A percentile compares a stretch with the other conserved stretches of the same genome.
phyloP scores from a whole-genome alignment of 805 yeast genomes.

The Zygoascus flipseniorum region DNA sequence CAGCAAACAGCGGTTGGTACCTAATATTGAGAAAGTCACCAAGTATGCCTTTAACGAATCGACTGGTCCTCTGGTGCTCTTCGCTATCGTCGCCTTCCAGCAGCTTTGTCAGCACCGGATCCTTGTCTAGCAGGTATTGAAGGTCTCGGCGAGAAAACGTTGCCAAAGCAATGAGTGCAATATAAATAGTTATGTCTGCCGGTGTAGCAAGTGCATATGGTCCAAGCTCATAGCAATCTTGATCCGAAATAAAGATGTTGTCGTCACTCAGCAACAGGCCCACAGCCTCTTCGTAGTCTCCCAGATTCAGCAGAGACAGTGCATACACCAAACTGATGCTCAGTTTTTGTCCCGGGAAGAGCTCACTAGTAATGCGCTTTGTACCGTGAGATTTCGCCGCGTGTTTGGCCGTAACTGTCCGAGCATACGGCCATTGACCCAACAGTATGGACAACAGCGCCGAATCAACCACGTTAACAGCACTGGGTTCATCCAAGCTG shows the following conservation, averaged over 20 bases:
- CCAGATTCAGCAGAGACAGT: constrained; percentile 1
- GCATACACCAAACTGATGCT: not conserved
- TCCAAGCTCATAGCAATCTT: not conserved
- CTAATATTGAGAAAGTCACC: constrained; percentile 1
- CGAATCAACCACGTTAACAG: not conserved
- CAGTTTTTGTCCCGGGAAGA: not conserved
- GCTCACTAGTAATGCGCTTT: not conserved
- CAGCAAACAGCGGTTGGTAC: constrained; percentile 6
- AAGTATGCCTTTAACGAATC: constrained; percentile 1
- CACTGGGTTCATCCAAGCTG: not conserved
- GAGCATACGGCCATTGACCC: not conserved
- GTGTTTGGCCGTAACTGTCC: not conserved
- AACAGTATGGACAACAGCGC: not conserved
- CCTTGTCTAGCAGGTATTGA: constrained; percentile 11
- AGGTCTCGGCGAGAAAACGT: constrained; percentile 10
- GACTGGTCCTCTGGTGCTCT: not conserved
- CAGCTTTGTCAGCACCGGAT: constrained; percentile 5
- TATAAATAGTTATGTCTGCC: constrained; percentile 9
- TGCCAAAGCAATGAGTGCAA: constrained; percentile 13
- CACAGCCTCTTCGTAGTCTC: constrained; percentile 5
- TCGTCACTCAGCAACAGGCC: not conserved
- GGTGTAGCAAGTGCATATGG: not conserved
- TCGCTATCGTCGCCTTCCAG: not conserved
- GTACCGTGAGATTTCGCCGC: not conserved
- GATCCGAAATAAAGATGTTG: not conserved